Evolutionary conservation across 352 stramenopile species (phyloP).

Genomic region (Saprolegnia diclina): DNA sequence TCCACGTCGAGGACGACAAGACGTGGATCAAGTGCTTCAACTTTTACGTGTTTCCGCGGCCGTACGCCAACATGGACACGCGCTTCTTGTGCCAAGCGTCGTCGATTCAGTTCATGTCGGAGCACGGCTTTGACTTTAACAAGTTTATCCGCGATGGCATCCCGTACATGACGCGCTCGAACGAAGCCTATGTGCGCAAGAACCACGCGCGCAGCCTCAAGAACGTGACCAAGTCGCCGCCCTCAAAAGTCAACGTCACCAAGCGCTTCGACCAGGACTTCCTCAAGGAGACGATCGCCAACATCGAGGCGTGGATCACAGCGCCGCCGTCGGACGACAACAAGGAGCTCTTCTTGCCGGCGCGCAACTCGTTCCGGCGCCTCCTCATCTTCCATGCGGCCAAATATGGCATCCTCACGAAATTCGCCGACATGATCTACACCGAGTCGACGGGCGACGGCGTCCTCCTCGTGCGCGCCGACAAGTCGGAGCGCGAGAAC

Average conservation of each 20-base stretch:
- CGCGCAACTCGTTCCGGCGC: constrained; percentile 62
- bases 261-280: constrained; percentile 15
- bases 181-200: constrained; percentile 47
- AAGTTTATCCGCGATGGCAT: constrained; percentile 83
- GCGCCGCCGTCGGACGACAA: constrained; percentile 43
- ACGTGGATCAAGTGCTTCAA: constrained; percentile 79
- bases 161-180: constrained; percentile 56
- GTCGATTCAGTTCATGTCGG: constrained; percentile 76
- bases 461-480: constrained; percentile 56
- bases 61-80: constrained; percentile 56
- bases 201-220: constrained; percentile 52
- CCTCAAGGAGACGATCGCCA: constrained; percentile 20
- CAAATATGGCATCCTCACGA: constrained; percentile 44
- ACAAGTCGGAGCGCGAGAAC: constrained; percentile 39
- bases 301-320: constrained; percentile 50
- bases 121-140: constrained; percentile 84
- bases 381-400: constrained; percentile 48
- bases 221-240: constrained; percentile 38
- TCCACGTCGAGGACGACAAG: constrained; percentile 48
- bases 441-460: constrained; percentile 40
- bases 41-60: constrained; percentile 77
- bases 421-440: constrained; percentile 58
- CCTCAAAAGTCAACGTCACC: constrained; percentile 6
- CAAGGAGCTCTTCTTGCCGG: constrained; percentile 45
- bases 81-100: constrained; percentile 75